Base-by-base conservation (phyloP, 73 alveolate species). In the Symbiodinium pilosum region DNA sequence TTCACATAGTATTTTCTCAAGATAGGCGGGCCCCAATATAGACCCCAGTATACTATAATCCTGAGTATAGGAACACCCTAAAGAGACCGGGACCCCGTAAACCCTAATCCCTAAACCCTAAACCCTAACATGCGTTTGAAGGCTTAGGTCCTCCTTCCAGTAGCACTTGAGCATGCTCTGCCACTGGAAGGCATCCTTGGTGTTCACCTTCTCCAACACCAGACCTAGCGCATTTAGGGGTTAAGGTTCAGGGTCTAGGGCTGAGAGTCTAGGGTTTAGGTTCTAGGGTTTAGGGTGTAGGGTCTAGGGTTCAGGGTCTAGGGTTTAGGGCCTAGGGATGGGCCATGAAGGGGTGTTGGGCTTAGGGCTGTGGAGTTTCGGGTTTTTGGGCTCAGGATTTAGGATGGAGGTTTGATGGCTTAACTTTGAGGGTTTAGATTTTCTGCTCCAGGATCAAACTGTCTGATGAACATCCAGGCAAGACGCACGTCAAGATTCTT, bases 121-220 rank as follows among this genome's bases (percentile, higher is more conserved):
- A 59, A 14, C 69, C 69, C 69, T 52, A 4, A 52, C 14, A 20
- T 28, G 69, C 14, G 2, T 18, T 4, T 18, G 64, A 52, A 1
- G n/a, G n/a, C 3, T 14, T 0, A 8, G 39, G 85, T 43, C 98
- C 92, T 93, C 98, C 34, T 75, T 93, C 99, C 99, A 99, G 84
- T 99, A 99, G 99, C 99, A 99, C 99, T 99, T 99, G 99, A 99
- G 99, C 99, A 99, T 99, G n/a, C 99, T 99, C 99, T 99, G 99
- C 99, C 99, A 99, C 99, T 99, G 99, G 99, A 99, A 99, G 86
- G 99, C 99, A 93, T 99, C 99, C 77, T 99, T 99, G 93, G 99
- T 96, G 84, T 93, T 99, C 83, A 99, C 99, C 75, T 99, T 99
- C 98, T 99, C 99, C 69, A 30, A 34, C 38, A 93, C 94, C 86